Evolutionary conservation across 2,329 filamentous ascomycete species (phyloP), one percentile per base, ranked within the genome.

Genomic region (Anthostomella pinea): DNA sequence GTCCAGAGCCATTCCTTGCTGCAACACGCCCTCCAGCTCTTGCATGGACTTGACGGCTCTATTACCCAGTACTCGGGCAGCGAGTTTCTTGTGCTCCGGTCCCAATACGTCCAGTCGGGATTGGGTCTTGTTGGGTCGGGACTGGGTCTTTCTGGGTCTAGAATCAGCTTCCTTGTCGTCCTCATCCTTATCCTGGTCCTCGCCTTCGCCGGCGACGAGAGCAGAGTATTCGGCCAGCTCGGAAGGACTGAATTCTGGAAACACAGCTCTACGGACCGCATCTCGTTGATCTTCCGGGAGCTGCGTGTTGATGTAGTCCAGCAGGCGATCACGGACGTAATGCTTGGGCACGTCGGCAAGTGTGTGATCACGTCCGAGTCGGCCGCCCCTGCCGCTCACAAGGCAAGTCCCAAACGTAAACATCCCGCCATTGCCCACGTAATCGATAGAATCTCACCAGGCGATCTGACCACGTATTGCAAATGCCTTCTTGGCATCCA

Each of bases 341-440:
- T 39, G 21, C 16, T 45, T 48, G 2, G 45, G 45, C 6, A 46
- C 39, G 9, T 48, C 45, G 19, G n/a, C 22, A 3, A 48, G 39
- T 30, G 28, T 46, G 24, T 48, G 45, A 19, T 41, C 24, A 11
- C 39, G 39, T 25, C 42, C 43, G 4, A 48, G 37, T 16, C 45
- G 33, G 10, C 42, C 45, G 13, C 26, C 28, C 6, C 8, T 14
- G 24, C n/a, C n/a, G 6, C 8, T 30, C n/a, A 47, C 38, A 23
- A 21, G 17, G 3, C 31, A 23, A 8, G 8, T 19, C 6, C 29
- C 8, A 17, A 7, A 8, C 3, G 10, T 10, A 22, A 38, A 20
- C 5, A 22, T 19, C 4, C 18, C 31, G 2, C 13, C 13, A 5
- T 11, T 26, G 2, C n/a, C 9, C 15, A 8, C 6, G 8, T n/a